Evolutionary conservation across 257 asterid species (phyloP).

Genomic region (Voacanga thouarsii): DNA sequence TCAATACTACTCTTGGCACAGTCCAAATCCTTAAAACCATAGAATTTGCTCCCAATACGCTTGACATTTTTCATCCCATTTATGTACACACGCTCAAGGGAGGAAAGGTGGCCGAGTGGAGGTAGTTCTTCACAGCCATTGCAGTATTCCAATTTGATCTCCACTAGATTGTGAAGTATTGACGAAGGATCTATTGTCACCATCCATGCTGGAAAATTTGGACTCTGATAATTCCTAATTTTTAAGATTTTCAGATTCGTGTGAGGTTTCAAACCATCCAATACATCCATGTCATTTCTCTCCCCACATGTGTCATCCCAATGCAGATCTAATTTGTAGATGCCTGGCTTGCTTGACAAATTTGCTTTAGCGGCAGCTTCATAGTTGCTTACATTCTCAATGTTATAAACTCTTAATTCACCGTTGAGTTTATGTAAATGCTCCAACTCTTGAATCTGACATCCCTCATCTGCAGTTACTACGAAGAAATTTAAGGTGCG

Average conservation of each 20-base stretch:
- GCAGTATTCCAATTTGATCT: not conserved
- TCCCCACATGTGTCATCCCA: not conserved
- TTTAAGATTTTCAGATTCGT: constrained; percentile 16
- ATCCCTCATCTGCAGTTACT: too few species aligned
- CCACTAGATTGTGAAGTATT: not conserved
- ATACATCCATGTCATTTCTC: not conserved
- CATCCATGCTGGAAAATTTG: constrained; percentile 27
- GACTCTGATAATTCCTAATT: constrained; percentile 4
- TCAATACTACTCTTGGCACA: not conserved
- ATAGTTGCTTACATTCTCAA: not conserved
- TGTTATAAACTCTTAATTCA: too few species aligned
- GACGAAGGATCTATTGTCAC: not conserved
- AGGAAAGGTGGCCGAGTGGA: constrained; percentile 22
- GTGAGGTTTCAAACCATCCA: constrained; percentile 25
- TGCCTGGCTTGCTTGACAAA: not conserved
- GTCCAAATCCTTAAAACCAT: not conserved
- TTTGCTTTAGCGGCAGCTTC: constrained; percentile 19
- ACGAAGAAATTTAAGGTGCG: too few species aligned
- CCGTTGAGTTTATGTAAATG: too few species aligned
- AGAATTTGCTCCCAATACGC: constrained; percentile 17
- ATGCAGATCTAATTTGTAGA: constrained; percentile 8
- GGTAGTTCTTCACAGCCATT: constrained; percentile 11
- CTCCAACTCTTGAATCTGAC: too few species aligned
- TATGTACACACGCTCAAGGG: constrained; percentile 3
- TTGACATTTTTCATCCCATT: not conserved